phyloP scores from a whole-genome alignment of 257 asterid species.

The Dorcoceras hygrometricum region DNA sequence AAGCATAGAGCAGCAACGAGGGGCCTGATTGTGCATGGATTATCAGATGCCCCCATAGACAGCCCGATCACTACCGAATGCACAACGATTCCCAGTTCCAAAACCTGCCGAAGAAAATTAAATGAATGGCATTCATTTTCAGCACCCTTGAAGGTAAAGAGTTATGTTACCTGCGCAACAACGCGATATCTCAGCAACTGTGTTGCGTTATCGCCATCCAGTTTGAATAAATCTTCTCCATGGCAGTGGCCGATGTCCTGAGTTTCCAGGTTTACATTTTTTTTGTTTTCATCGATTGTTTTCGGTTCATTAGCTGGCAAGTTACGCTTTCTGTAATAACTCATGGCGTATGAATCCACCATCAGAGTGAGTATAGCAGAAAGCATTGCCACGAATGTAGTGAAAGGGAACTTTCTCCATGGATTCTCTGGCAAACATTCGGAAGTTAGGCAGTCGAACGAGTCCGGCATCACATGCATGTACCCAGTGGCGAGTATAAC shows the following conservation, averaged over 20 bases:
- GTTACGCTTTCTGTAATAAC: conserved; percentile 23
- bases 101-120: neutral
- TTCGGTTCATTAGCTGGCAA: neutral
- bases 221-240: too few species aligned
- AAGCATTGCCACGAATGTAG: conserved; percentile 44
- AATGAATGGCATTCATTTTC: conserved; percentile 12
- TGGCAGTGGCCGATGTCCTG: neutral
- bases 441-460: conserved; percentile 30
- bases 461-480: conserved; percentile 47
- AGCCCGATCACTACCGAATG: conserved; percentile 27
- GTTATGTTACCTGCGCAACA: neutral
- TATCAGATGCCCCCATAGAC: conserved; percentile 27
- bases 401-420: conserved; percentile 38
- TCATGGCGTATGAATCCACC: conserved; percentile 41
- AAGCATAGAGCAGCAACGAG: conserved; percentile 26
- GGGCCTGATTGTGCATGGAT: conserved; percentile 28
- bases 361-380: conserved; percentile 35
- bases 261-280: neutral
- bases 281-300: neutral
- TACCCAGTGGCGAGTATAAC: conserved; percentile 45
- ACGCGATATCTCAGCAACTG: neutral
- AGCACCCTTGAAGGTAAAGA: conserved; percentile 22
- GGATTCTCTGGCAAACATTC: conserved; percentile 38
- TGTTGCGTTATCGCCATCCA: neutral
- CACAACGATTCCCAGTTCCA: conserved; percentile 26